phyloP scores from a whole-genome alignment of 208 protist species.

The Borovskyia barvae region DNA sequence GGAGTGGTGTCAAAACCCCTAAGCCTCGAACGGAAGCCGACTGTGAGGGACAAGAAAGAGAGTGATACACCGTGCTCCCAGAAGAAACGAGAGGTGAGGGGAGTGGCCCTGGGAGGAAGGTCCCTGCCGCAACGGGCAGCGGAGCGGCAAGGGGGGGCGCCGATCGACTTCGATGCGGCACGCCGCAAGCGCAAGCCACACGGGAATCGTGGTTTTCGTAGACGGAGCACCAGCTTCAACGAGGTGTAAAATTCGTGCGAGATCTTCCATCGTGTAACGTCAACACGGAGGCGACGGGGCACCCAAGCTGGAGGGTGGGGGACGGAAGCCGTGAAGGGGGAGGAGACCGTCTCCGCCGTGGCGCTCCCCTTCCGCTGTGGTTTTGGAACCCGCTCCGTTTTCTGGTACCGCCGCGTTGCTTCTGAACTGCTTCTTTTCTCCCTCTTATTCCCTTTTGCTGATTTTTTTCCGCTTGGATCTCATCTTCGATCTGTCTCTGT shows the following conservation, averaged over 20 bases:
- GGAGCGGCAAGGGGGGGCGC: background rate
- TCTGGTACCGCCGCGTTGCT: background rate
- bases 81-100: no score
- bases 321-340: no score
- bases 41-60: no score
- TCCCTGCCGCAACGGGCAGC: no score
- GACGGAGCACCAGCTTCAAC: conserved; percentile 17
- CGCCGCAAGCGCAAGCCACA: conserved; percentile 9
- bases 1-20: no score
- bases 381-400: background rate
- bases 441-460: background rate
- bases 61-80: no score
- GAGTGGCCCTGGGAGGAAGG: no score
- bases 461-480: background rate
- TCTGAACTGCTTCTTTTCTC: background rate
- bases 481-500: background rate
- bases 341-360: no score
- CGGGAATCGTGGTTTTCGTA: conserved; percentile 12
- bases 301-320: no score
- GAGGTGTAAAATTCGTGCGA: background rate
- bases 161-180: background rate
- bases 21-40: no score
- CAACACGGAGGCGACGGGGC: no score
- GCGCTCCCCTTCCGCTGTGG: background rate
- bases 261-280: background rate